These are phyloP conservation scores for Kurtzmaniella fragi DNA, from an alignment of 805 yeast species.

Conservation along the genomic window DNA sequence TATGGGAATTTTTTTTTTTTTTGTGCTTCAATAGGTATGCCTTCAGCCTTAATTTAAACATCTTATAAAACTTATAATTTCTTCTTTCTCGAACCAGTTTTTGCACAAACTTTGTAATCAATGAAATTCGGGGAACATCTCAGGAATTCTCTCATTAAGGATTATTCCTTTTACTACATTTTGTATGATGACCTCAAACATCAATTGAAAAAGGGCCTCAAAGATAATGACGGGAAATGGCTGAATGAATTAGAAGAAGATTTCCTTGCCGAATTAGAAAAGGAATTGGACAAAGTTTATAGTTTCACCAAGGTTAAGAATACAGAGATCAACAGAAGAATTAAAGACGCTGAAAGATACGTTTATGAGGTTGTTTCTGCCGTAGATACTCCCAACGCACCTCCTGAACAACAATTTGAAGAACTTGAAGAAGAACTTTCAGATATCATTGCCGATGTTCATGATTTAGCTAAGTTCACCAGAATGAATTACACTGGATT, in stretches of 20 bases:
- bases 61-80: too few species aligned
- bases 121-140: constrained; percentile 98
- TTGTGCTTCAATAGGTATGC: too few species aligned
- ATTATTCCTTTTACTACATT: constrained; percentile 86
- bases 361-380: constrained; percentile 63
- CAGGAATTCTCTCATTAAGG: constrained; percentile 82
- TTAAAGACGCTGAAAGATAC: constrained; percentile 72
- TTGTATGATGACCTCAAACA: constrained; percentile 88
- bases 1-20: too few species aligned
- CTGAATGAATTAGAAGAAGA: constrained; percentile 72
- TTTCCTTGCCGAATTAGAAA: constrained; percentile 69
- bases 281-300: constrained; percentile 88
- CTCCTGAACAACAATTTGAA: constrained; percentile 39
- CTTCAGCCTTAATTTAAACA: too few species aligned
- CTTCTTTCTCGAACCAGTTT: too few species aligned
- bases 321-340: constrained; percentile 78
- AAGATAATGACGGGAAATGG: constrained; percentile 60
- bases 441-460: constrained; percentile 94
- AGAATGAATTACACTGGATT: constrained; percentile 94
- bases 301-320: constrained; percentile 86
- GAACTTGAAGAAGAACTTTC: constrained; percentile 40
- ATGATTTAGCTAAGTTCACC: constrained; percentile 91
- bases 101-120: too few species aligned
- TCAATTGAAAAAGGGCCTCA: constrained; percentile 65
- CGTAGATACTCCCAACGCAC: constrained; percentile 26